phyloP scores from a whole-genome alignment of 1,139 yeast species.

The Groenewaldozyma auringiensis region DNA sequence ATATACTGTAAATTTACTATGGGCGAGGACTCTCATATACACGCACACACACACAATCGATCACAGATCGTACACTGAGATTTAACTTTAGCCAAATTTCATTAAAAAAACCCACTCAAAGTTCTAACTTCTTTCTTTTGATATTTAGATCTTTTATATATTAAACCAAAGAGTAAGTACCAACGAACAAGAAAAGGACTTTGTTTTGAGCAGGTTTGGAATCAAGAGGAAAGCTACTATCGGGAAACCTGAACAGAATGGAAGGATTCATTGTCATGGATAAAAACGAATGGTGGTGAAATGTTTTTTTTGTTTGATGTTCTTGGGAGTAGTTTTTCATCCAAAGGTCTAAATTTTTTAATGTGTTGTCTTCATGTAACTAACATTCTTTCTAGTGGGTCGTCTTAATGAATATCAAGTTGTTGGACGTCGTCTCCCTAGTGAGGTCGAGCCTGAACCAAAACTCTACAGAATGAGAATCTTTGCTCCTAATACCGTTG shows the following conservation, averaged over 20 bases:
- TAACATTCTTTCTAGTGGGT: conserved; percentile 27
- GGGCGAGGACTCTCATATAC: no score
- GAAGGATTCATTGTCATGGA: not conserved
- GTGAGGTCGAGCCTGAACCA: conserved; percentile 98
- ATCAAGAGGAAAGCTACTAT: no score
- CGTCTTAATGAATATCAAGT: conserved; percentile 99
- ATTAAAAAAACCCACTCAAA: not conserved
- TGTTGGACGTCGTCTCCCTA: conserved; percentile 99
- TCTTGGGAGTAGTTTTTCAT: no score
- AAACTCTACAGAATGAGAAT: conserved; percentile 99
- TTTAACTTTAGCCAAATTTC: not conserved
- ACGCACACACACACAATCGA: no score
- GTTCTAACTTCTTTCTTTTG: not conserved
- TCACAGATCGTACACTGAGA: no score
- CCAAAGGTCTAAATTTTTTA: no score
- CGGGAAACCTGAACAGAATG: no score
- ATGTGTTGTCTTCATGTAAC: no score
- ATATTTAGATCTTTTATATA: not conserved
- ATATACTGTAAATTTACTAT: no score
- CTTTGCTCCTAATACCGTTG: conserved; percentile 98
- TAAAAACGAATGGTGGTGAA: not conserved
- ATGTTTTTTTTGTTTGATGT: not conserved
- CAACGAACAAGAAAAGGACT: no score
- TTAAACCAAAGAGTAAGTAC: not conserved
- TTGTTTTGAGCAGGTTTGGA: no score